phyloP scores from a whole-genome alignment of 2,329 filamentous ascomycete species.

The Cladosporium sp. region DNA sequence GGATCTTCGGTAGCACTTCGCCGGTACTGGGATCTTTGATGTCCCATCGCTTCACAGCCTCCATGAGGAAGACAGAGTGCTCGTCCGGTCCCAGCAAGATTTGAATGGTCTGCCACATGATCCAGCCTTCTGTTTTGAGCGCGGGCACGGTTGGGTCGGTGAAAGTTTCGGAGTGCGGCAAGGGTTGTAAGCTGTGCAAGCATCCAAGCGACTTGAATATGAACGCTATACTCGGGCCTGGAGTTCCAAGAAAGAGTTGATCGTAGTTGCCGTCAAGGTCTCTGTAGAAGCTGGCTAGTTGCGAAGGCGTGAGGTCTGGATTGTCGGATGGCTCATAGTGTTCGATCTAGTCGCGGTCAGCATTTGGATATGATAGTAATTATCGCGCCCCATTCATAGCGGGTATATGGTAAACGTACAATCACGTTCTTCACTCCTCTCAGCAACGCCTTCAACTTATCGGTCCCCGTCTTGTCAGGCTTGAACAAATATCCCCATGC shows the following conservation, averaged over 20 bases:
- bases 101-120: slow-evolving; percentile 91
- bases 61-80: slow-evolving; percentile 79
- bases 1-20: slow-evolving; percentile 52
- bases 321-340: slow-evolving; percentile 41
- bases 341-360: slow-evolving; percentile 32
- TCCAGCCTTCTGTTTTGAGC: slow-evolving; percentile 78
- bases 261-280: slow-evolving; percentile 45
- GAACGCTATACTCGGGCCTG: slow-evolving; percentile 73
- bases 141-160: slow-evolving; percentile 74
- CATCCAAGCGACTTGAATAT: slow-evolving; percentile 92
- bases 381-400: neutral
- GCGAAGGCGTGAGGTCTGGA: slow-evolving; percentile 45
- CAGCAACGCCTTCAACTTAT: slow-evolving; percentile 43
- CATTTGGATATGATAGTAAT: no score
- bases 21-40: slow-evolving; percentile 68
- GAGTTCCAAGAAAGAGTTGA: slow-evolving; percentile 71
- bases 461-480: slow-evolving; percentile 48
- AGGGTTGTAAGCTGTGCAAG: slow-evolving; percentile 70
- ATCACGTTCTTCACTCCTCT: slow-evolving; percentile 45
- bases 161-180: slow-evolving; percentile 55
- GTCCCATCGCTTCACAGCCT: slow-evolving; percentile 71
- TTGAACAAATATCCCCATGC: slow-evolving; percentile 51
- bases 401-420: slow-evolving; percentile 27
- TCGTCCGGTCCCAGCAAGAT: slow-evolving; percentile 82
- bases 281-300: slow-evolving; percentile 48